A percentile compares a stretch with the other conserved stretches of the same genome.
phyloP scores from a whole-genome alignment of 495 filamentous ascomycete species.

The Podospora anserina region DNA sequence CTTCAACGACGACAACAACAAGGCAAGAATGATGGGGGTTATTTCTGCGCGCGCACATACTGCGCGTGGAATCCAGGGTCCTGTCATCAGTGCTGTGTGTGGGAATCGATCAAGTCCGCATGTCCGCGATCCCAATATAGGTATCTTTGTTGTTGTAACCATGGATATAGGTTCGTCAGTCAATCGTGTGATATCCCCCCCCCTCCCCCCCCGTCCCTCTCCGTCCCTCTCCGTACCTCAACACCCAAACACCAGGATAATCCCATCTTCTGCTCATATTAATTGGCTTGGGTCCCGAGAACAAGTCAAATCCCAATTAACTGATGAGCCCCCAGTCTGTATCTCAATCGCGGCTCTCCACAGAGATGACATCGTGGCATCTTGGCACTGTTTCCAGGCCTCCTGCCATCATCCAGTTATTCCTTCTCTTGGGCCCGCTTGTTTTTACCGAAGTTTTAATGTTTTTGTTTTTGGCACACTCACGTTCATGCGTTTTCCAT shows the following conservation, averaged over 20 bases:
- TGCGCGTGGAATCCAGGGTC: background rate
- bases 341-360: background rate
- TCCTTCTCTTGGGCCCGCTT: background rate
- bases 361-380: conserved; percentile 1
- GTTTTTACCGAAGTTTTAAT: background rate
- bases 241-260: background rate
- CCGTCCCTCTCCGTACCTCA: too few relatives aligned
- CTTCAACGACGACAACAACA: background rate
- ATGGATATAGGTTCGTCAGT: background rate
- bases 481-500: background rate
- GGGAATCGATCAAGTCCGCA: background rate
- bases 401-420: background rate
- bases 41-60: background rate
- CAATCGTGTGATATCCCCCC: background rate
- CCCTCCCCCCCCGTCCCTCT: too few relatives aligned
- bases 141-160: background rate
- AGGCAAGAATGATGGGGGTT: background rate
- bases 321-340: background rate
- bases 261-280: background rate
- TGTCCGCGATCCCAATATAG: background rate
- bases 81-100: background rate
- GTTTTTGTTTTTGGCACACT: background rate
- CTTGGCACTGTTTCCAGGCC: background rate
- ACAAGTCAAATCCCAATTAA: background rate
- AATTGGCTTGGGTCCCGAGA: background rate